Base-by-base conservation (phyloP, 108 stramenopile species). In the Cylindrotheca fusiformis region DNA sequence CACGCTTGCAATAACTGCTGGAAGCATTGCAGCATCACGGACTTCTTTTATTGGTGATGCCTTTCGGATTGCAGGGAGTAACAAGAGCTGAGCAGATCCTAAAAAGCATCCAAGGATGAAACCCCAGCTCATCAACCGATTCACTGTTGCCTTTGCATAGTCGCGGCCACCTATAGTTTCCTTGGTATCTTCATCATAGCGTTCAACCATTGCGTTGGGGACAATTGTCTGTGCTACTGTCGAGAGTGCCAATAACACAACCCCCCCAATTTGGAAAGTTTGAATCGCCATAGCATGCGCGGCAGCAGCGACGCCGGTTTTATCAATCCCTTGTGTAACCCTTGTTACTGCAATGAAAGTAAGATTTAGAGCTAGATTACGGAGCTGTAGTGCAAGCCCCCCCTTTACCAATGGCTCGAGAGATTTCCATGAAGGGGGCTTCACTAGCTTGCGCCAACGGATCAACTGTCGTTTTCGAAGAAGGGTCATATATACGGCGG, bases 251-350 rank as follows among this genome's bases (percentile, higher is more conserved):
- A 95, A 55, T 56, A 90, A 64, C 12, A 90, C 89, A 57, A 95
- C 82, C 4, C 91, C 91, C 12, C 91, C 94, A 58, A 95, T 67
- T 62, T 91, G 88, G 54, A 88, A 95, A n/a, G 80, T 71, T 62
- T 95, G 90, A 31, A 93, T 91, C 0, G 91, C 80, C 67, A 95
- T 84, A 21, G 91, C 79, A 66, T 91, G 86, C 10, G 94, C 94
- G 3, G 90, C 86, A 24, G 91, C 88, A 6, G 88, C 88, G 24
- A 87, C 86, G 5, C 94, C 91, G n/a, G 80, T 81, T 22, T 79
- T 19, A 59, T 95, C 94, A 60, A 95, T 81, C 14, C 79, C 65
- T 64, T 95, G 94, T 22, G 90, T 87, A 3, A 85, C 86, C 21
- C 94, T 68, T 17, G 91, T 75, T 23, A 91, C 91, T 21, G 85